These are phyloP conservation scores for Metschnikowia drakensbergensis DNA, from an alignment of 805 yeast genomes.

Conservation along the genomic window DNA sequence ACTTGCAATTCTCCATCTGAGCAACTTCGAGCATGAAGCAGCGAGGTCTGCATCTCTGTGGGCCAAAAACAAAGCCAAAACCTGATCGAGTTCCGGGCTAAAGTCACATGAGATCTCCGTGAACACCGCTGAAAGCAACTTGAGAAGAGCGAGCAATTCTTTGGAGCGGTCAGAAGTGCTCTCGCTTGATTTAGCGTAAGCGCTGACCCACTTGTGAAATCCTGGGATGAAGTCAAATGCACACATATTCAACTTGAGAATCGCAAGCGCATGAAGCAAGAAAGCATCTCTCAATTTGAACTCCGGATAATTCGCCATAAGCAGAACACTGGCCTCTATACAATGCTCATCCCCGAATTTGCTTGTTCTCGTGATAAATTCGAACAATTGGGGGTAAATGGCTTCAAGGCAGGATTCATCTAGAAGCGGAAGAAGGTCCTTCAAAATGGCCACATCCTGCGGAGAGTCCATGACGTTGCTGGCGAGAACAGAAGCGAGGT, in stretches of 20 bases:
- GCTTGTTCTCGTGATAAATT: constrained; percentile 3
- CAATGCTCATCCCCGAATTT: neutral
- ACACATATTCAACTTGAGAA: constrained; percentile 4
- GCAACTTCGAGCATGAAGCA: constrained; percentile 31
- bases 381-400: constrained; percentile 8
- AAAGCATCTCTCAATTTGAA: neutral
- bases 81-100: constrained; percentile 12
- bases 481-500: constrained; percentile 7
- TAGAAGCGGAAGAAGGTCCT: constrained; percentile 12
- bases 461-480: constrained; percentile 4
- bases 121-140: neutral
- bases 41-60: constrained; percentile 38
- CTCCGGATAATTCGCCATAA: neutral
- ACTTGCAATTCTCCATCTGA: constrained; percentile 52
- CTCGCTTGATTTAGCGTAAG: neutral
- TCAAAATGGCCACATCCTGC: constrained; percentile 12
- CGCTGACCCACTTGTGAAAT: neutral
- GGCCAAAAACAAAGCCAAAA: constrained; percentile 34
- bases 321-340: neutral
- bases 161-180: neutral
- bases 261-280: neutral
- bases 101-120: neutral
- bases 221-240: constrained; percentile 13
- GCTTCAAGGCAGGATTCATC: neutral
- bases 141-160: neutral